These are phyloP conservation scores for Aspergillus pseudonomiae DNA, from an alignment of 2,329 filamentous ascomycete species.

Conservation along the genomic window DNA sequence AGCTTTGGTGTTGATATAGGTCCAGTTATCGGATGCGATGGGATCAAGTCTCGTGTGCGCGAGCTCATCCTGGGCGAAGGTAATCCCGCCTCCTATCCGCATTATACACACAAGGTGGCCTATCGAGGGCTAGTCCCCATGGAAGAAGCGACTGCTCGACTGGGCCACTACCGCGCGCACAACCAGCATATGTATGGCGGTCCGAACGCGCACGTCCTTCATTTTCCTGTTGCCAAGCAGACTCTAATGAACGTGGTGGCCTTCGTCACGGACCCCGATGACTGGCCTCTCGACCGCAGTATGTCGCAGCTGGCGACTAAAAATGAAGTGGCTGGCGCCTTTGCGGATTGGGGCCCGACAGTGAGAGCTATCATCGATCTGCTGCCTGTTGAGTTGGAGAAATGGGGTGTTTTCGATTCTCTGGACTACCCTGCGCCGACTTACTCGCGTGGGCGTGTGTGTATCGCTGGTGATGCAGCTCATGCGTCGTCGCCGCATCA, in stretches of 20 bases:
- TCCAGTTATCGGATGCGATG: slow-evolving; percentile 61
- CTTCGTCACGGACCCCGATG: slow-evolving; percentile 23
- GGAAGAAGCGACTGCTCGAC: slow-evolving; percentile 50
- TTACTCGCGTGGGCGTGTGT: slow-evolving; percentile 34
- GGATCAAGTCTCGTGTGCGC: slow-evolving; percentile 62
- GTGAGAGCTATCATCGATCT: slow-evolving; percentile 37
- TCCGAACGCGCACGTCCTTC: slow-evolving; percentile 60
- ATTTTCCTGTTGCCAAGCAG: slow-evolving; percentile 47
- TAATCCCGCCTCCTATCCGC: slow-evolving; percentile 49
- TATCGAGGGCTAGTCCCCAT: slow-evolving; percentile 67
- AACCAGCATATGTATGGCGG: slow-evolving; percentile 62
- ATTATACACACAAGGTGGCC: slow-evolving; percentile 62
- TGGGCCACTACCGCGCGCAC: slow-evolving; percentile 54
- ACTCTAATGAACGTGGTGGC: slow-evolving; percentile 29
- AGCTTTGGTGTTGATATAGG: too few relatives aligned
- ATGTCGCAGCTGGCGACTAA: slow-evolving; percentile 23
- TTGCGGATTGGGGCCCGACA: slow-evolving; percentile 47
- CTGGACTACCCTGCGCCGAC: slow-evolving; percentile 48
- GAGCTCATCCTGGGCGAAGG: slow-evolving; percentile 55
- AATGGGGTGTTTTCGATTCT: slow-evolving; percentile 60
- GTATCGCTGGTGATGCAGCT: slow-evolving; percentile 31
- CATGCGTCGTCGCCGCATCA: slow-evolving; percentile 32
- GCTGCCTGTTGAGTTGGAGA: slow-evolving; percentile 54
- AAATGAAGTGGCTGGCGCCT: slow-evolving; percentile 10
- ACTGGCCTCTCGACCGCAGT: slow-evolving; percentile 19